Percentiles rank a stretch among this genome's conserved stretches.
These are phyloP conservation scores for Saposhnikovia divaricata DNA, from an alignment of 129 eudicot genomes.

Conservation along the genomic window DNA sequence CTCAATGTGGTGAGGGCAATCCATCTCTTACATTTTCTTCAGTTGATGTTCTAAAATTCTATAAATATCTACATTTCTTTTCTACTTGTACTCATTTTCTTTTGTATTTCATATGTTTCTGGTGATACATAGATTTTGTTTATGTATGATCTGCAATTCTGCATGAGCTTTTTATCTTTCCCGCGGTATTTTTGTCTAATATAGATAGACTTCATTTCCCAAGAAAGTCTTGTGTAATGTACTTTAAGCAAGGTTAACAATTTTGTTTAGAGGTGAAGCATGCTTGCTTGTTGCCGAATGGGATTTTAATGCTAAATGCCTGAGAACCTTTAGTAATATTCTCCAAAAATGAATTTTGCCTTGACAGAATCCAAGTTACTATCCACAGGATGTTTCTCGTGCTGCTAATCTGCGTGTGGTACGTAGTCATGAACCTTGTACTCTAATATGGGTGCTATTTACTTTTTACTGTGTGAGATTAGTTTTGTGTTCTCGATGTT, in stretches of 20 bases:
- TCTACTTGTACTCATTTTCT: not conserved
- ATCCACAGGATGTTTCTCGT: conserved; percentile 93
- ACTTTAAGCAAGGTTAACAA: not conserved
- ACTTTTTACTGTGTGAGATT: not conserved
- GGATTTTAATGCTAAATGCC: not conserved
- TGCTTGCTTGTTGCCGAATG: not conserved
- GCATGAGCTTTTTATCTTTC: not conserved
- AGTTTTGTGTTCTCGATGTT: conserved; percentile 9
- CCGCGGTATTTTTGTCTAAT: not conserved
- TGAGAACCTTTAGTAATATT: not conserved
- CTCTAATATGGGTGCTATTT: conserved; percentile 1
- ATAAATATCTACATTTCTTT: not conserved
- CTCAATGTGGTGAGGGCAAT: not conserved
- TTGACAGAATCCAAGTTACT: conserved; percentile 68
- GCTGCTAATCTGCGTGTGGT: conserved; percentile 90
- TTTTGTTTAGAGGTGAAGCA: not conserved
- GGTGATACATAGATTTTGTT: not conserved
- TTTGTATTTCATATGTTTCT: not conserved
- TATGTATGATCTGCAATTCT: not conserved
- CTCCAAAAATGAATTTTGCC: conserved; percentile 28
- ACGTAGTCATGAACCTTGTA: conserved; percentile 19
- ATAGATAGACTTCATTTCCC: not conserved
- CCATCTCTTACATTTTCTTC: not conserved
- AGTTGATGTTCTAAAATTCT: not conserved
- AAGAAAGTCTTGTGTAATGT: not conserved